Conservation (phyloP, 164 flowering plant species). For the Taxillus chinensis region DNA sequence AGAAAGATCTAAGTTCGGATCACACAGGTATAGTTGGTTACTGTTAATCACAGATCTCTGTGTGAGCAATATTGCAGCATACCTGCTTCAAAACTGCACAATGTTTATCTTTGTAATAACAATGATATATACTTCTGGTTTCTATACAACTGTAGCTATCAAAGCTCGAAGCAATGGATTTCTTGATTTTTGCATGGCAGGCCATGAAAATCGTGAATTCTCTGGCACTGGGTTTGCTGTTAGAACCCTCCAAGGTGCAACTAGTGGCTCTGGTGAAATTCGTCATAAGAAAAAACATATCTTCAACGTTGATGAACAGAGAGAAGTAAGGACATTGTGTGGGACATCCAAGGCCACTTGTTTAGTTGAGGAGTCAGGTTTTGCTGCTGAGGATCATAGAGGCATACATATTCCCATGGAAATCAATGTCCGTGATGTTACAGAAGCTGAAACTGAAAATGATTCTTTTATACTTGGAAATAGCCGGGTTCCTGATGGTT, state of each 20-base stretch:
- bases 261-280: slow-evolving; percentile 11
- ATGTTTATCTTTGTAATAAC: background rate
- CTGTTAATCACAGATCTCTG: background rate
- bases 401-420: slow-evolving; percentile 11
- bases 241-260: slow-evolving; percentile 6
- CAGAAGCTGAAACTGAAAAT: slow-evolving; percentile 15
- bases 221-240: slow-evolving; percentile 11
- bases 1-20: slow-evolving; percentile 3
- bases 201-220: slow-evolving; percentile 9
- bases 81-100: background rate
- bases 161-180: slow-evolving; percentile 9
- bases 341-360: slow-evolving; percentile 6
- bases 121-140: slow-evolving; percentile 3
- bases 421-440: slow-evolving; percentile 16
- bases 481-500: slow-evolving; percentile 11
- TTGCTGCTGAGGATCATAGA: slow-evolving; percentile 10
- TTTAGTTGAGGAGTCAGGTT: slow-evolving; percentile 13
- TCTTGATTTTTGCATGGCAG: slow-evolving; percentile 6
- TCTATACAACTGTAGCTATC: slow-evolving; percentile 12
- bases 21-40: slow-evolving; percentile 11
- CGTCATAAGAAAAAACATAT: slow-evolving; percentile 7
- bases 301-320: slow-evolving; percentile 8
- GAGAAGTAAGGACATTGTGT: slow-evolving; percentile 6
- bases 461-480: slow-evolving; percentile 14
- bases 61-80: background rate